Evolutionary conservation across 192 early-diverging fungal genomes (phyloP), one percentile per base, ranked within the genome.

Genomic region (Helicostylum pulchrum): DNA sequence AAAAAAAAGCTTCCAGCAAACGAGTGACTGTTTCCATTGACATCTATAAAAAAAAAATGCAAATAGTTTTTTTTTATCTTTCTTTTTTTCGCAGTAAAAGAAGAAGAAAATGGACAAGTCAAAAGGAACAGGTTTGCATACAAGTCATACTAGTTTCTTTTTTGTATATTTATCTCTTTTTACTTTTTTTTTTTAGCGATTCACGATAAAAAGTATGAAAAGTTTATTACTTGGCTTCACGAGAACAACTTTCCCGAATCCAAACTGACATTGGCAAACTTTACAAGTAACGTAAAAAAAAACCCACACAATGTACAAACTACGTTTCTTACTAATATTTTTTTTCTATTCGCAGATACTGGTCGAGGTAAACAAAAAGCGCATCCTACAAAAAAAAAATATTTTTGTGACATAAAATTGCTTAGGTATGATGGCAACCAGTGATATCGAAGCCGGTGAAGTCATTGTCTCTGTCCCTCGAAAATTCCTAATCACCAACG

Each of bases 361-460:
- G 82, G 82, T 60, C 75, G 82, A 71, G 82, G 81, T 69, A 70
- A 49, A 14, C 4, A 30, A 42, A n/a, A 53, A 26, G 32, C 21
- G 42, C 7, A 39, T 45, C 31, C 45, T 44, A 34, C n/a, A n/a
- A n/a, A n/a, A n/a, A 50, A 67, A 17, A 23, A 32, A 46, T 39
- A 11, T 26, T 10, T 12, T 4, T n/a, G 14, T 49, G 15, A 19
- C 26, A 10, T 21, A 21, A 11, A 34, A 66, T n/a, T 53, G 4
- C 8, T 43, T 20, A 64, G 68, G 71, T 43, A 75, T 85, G 77
- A 85, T 85, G 83, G 83, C 83, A 10, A 83, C 77, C 9, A 70
- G 71, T 36, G 69, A 80, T 47, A 80, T 85, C 46, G 74, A 71
- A 66, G 79, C 76, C 71, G 82, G 82, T 21, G 82, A 84, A 56